These are phyloP conservation scores for Zopfochytrium polystomum DNA, from an alignment of 371 early-diverging fungal species.

Conservation along the genomic window DNA sequence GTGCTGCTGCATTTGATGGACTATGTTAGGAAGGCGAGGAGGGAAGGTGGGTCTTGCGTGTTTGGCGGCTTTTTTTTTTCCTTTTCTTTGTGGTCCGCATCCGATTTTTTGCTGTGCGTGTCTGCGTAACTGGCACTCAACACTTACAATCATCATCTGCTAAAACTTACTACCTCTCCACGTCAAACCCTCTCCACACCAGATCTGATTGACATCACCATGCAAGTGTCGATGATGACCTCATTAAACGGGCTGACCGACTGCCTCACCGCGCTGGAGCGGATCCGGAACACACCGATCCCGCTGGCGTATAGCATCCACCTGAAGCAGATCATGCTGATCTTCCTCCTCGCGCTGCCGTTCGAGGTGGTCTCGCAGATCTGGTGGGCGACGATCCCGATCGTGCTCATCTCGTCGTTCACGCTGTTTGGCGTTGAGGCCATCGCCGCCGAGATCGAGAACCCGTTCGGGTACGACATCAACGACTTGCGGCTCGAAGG, in stretches of 20 bases:
- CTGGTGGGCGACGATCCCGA: conserved; percentile 40
- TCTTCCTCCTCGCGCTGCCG: conserved; percentile 67
- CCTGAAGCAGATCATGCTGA: conserved; percentile 64
- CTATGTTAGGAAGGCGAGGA: conserved; percentile 13
- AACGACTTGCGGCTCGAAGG: conserved; percentile 23
- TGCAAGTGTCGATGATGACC: conserved; percentile 15
- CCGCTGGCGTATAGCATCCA: conserved; percentile 76
- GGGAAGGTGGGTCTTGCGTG: conserved; percentile 3
- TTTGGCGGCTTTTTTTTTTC: not conserved
- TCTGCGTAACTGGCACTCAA: too few species aligned
- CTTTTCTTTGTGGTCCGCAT: not conserved
- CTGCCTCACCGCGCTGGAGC: conserved; percentile 64
- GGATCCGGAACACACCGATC: conserved; percentile 73
- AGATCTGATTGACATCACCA: conserved; percentile 24
- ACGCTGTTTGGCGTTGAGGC: conserved; percentile 67
- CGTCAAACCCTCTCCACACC: too few species aligned
- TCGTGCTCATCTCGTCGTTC: conserved; percentile 61
- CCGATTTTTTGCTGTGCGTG: too few species aligned
- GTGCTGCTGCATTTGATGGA: conserved; percentile 14
- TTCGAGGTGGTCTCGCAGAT: conserved; percentile 55
- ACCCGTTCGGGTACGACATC: conserved; percentile 64
- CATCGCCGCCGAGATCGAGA: conserved; percentile 54
- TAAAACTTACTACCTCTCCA: too few species aligned
- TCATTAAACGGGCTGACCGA: conserved; percentile 48
- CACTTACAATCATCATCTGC: too few species aligned